Evolutionary conservation across 2,329 filamentous ascomycete species (phyloP), one percentile per base, ranked within the genome.

Genomic region (Fusarium secorum): DNA sequence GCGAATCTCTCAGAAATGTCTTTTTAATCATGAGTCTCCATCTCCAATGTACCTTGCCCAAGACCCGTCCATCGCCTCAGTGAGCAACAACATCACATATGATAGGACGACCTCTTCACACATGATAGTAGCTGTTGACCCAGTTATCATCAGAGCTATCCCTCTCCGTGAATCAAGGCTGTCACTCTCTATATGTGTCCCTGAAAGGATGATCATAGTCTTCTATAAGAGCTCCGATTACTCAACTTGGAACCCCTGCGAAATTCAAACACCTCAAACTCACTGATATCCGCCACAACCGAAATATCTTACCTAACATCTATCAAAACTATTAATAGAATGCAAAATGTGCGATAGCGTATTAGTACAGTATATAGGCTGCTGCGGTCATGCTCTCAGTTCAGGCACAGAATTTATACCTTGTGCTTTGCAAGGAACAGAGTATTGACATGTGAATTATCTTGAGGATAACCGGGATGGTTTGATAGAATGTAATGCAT

Each of bases 281-380:
- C n/a, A n/a, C n/a, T n/a, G n/a, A n/a, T n/a, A n/a, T n/a, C n/a
- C n/a, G n/a, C n/a, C n/a, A n/a, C n/a, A n/a, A n/a, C n/a, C n/a
- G n/a, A 14, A 26, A 26, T 1, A 4, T 11, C 4, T 11, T 2
- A 3, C 7, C 11, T 6, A 4, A 48, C 4, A 32, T 10, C n/a
- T 13, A 1, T 8, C 15, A 22, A 48, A 4, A 6, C 5, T 13
- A 10, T 7, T 3, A 24, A 14, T 24, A 18, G 3, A 10, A 2
- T 5, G 4, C 9, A 13, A 35, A 1, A 51, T 51, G 30, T 35
- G 46, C 18, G 46, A 51, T 4, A 51, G n/a, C 13, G 30, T 26
- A 7, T 33, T 51, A 4, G 15, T 24, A 33, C 17, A 51, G 2
- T 51, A 24, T 11, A 24, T 35, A 26, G 46, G n/a, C 30, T 51